A percentile compares a stretch with the other conserved stretches of the same genome.
Evolutionary conservation across 192 early-diverging fungal species (phyloP).

Genomic region (Dissophora globulifera): DNA sequence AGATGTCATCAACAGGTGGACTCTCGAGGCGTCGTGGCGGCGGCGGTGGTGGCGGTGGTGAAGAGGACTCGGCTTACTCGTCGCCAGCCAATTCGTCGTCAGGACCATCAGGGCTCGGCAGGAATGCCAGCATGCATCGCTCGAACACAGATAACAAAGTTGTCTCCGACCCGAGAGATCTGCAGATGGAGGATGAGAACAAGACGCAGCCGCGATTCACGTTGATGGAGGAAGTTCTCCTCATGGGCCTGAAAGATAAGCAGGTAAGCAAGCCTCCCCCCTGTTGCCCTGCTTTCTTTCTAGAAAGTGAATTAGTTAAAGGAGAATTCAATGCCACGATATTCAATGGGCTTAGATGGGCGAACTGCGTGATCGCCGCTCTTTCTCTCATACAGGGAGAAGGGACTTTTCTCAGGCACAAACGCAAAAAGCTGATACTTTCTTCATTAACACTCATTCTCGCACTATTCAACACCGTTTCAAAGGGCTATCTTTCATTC

Average conservation of each 20-base stretch:
- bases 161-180: constrained; percentile 64
- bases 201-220: constrained; percentile 79
- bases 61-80: constrained; percentile 36
- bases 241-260: constrained; percentile 94
- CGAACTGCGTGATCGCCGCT: too few species aligned
- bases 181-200: constrained; percentile 64
- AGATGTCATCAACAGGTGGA: constrained; percentile 50
- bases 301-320: too few species aligned
- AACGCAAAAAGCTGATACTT: too few species aligned
- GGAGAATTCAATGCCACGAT: too few species aligned
- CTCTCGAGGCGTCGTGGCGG: constrained; percentile 53
- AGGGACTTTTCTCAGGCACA: too few species aligned
- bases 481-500: constrained; percentile 94
- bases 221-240: constrained; percentile 95
- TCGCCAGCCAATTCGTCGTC: constrained; percentile 36
- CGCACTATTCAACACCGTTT: neutral
- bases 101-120: constrained; percentile 17
- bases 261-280: constrained; percentile 69
- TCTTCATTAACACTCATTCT: too few species aligned
- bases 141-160: constrained; percentile 53
- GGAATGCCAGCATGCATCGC: constrained; percentile 11
- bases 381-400: too few species aligned
- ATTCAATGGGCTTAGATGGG: too few species aligned
- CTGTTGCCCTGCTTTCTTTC: too few species aligned
- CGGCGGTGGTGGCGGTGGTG: constrained; percentile 24